Evolutionary conservation across 768 basidiomycete species (phyloP).

Genomic region (Serpula lacrymans): DNA sequence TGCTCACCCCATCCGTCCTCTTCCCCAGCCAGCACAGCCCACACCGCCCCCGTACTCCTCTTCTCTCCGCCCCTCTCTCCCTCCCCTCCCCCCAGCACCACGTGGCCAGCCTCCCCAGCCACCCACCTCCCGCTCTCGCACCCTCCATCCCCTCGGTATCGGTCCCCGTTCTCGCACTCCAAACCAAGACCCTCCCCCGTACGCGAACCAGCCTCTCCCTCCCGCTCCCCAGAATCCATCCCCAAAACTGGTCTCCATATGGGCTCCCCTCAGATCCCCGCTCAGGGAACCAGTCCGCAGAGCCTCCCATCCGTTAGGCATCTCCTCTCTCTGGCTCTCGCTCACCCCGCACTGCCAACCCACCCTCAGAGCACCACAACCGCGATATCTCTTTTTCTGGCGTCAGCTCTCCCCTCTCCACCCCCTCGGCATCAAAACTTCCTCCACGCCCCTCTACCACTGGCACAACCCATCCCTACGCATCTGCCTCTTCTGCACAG

Average conservation of each 20-base stretch:
- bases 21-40: slow-evolving; percentile 23
- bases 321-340: slow-evolving; percentile 23
- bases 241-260: slow-evolving; percentile 42
- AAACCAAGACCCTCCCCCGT: slow-evolving; percentile 52
- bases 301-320: slow-evolving; percentile 36
- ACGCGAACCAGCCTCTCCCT: slow-evolving; percentile 41
- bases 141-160: slow-evolving; percentile 33
- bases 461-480: slow-evolving; percentile 56
- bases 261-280: slow-evolving; percentile 63
- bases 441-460: slow-evolving; percentile 43
- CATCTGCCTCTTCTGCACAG: slow-evolving; percentile 48
- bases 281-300: slow-evolving; percentile 44
- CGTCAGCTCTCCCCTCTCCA: slow-evolving; percentile 36
- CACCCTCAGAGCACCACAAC: slow-evolving; percentile 41
- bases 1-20: slow-evolving; percentile 22
- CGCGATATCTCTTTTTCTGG: slow-evolving; percentile 51
- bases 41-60: slow-evolving; percentile 32
- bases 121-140: slow-evolving; percentile 32
- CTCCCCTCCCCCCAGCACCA: slow-evolving; percentile 69
- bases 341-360: slow-evolving; percentile 39
- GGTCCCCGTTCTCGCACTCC: slow-evolving; percentile 46
- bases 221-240: slow-evolving; percentile 28
- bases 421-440: slow-evolving; percentile 37
- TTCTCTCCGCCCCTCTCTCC: slow-evolving; percentile 47
- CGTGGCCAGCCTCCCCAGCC: slow-evolving; percentile 59